Conservation (phyloP, 352 stramenopile genomes). For the Aphanomyces invadans region DNA sequence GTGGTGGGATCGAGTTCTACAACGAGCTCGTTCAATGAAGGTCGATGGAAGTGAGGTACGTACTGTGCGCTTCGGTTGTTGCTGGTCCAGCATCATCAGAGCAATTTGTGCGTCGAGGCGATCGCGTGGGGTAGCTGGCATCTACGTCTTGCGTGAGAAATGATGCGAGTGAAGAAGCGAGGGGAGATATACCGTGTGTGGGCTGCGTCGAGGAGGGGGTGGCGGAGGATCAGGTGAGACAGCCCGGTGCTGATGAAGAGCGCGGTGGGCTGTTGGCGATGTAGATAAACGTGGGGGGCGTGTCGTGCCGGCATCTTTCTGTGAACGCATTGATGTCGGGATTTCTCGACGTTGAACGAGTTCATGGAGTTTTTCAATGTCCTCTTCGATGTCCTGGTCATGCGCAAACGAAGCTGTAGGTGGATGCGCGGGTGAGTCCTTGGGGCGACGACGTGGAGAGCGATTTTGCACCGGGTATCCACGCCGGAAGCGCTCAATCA, state of each 20-base stretch:
- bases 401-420: background rate
- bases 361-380: conserved; percentile 17
- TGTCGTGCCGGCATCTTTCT: too few species aligned
- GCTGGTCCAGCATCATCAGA: conserved; percentile 11
- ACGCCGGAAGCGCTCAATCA: conserved; percentile 23
- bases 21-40: background rate
- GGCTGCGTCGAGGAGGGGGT: background rate
- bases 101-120: conserved; percentile 18
- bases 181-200: background rate
- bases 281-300: background rate
- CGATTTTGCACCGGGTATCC: background rate
- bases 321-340: background rate
- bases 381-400: conserved; percentile 5
- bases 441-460: background rate
- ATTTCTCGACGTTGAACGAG: background rate
- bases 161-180: too few species aligned
- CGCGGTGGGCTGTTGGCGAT: background rate
- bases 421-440: background rate
- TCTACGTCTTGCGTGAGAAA: too few species aligned
- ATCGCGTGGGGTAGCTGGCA: background rate
- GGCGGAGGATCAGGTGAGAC: background rate
- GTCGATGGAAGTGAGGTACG: background rate
- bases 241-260: background rate
- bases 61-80: background rate
- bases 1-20: background rate